phyloP scores from a whole-genome alignment of 2,329 filamentous ascomycete species.

The Lachnellula subtilissima region DNA sequence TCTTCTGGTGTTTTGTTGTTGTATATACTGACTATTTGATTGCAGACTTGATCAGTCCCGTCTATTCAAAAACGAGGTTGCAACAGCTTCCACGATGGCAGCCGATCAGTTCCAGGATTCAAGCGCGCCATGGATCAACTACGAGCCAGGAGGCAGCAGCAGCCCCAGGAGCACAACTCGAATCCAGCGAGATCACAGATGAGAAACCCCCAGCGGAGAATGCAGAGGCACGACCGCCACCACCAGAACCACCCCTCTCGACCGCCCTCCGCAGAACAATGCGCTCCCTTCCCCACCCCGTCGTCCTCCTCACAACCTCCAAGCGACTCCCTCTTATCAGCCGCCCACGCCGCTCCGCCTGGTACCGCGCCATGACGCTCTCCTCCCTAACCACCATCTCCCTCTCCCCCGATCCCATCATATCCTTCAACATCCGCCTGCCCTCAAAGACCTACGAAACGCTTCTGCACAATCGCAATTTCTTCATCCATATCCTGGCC shows the following conservation, averaged over 20 bases:
- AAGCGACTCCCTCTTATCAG: neutral
- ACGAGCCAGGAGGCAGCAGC: too few relatives aligned
- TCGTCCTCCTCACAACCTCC: constrained; percentile 27
- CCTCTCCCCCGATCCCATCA: constrained; percentile 26
- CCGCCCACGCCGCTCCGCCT: neutral
- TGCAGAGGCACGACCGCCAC: neutral
- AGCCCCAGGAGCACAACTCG: neutral
- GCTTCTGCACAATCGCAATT: constrained; percentile 15
- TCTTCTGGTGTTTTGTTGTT: neutral
- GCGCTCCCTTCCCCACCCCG: constrained; percentile 27
- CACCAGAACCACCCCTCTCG: constrained; percentile 6
- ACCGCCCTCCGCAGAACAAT: constrained; percentile 25
- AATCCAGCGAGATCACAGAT: neutral
- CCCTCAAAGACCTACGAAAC: constrained; percentile 28
- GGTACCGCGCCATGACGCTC: constrained; percentile 28
- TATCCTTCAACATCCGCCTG: constrained; percentile 32
- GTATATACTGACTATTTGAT: neutral
- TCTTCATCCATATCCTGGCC: constrained; percentile 25
- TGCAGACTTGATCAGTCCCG: too few relatives aligned
- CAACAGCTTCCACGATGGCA: too few relatives aligned
- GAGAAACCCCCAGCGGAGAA: neutral
- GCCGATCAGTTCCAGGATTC: too few relatives aligned
- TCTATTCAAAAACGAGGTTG: neutral
- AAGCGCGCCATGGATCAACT: too few relatives aligned
- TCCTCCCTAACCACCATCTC: constrained; percentile 32